Evolutionary conservation across 2,329 filamentous ascomycete species (phyloP).

Genomic region (Ophiosphaerella narmari): DNA sequence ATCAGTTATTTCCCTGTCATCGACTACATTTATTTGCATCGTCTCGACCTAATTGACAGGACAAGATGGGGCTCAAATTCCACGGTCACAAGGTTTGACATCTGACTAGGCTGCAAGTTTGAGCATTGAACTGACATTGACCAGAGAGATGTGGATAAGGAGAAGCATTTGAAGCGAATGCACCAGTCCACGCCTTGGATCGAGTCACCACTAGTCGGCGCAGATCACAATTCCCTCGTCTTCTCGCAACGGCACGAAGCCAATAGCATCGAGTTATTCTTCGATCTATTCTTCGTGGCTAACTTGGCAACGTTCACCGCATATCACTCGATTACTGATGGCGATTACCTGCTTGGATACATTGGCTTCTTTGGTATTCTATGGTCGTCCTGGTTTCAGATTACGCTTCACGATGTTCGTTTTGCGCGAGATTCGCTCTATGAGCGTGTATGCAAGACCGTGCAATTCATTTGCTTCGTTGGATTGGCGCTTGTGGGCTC

Average conservation of each 20-base stretch:
- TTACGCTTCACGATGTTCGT: slow-evolving; percentile 47
- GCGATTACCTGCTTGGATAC: slow-evolving; percentile 39
- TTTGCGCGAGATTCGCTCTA: slow-evolving; percentile 46
- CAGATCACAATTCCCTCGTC: slow-evolving; percentile 41
- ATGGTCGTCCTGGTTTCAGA: slow-evolving; percentile 47
- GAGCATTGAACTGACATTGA: slow-evolving; percentile 6
- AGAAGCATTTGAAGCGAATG: slow-evolving; percentile 42
- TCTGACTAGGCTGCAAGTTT: not conserved
- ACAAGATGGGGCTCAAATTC: slow-evolving; percentile 39
- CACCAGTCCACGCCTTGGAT: slow-evolving; percentile 42
- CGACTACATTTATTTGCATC: not conserved
- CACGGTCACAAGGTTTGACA: slow-evolving; percentile 32
- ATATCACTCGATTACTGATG: slow-evolving; percentile 46
- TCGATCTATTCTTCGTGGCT: slow-evolving; percentile 39
- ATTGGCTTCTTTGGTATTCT: slow-evolving; percentile 47
- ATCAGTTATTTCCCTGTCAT: not conserved
- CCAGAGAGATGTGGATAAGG: slow-evolving; percentile 38
- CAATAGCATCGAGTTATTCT: slow-evolving; percentile 47
- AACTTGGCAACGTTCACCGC: slow-evolving; percentile 48
- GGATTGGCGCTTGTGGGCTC: slow-evolving; percentile 44
- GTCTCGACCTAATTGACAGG: not conserved
- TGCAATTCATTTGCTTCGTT: slow-evolving; percentile 46
- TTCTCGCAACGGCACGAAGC: slow-evolving; percentile 47
- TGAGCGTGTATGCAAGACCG: slow-evolving; percentile 44
- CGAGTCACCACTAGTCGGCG: slow-evolving; percentile 42